A percentile compares a stretch with the other conserved stretches of the same genome.
Conservation (phyloP, 2,329 filamentous ascomycete genomes). For the Neurospora sp. region DNA sequence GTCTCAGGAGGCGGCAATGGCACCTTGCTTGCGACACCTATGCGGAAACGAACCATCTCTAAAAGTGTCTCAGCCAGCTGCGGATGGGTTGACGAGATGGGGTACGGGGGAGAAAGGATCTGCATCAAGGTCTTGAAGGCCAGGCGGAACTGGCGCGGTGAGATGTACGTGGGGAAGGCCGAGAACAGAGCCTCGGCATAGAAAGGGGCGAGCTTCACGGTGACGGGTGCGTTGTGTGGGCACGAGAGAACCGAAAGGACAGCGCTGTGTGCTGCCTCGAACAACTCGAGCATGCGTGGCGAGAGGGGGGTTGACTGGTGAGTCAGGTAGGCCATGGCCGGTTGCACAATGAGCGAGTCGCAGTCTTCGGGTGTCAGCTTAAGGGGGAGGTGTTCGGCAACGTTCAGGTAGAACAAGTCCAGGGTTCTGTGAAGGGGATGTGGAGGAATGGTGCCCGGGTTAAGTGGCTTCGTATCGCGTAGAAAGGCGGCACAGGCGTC, state of each 20-base stretch:
- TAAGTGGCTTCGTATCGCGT: slow-evolving; percentile 41
- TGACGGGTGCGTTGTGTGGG: slow-evolving; percentile 63
- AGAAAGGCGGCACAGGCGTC: slow-evolving; percentile 57
- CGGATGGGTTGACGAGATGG: slow-evolving; percentile 61
- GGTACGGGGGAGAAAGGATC: slow-evolving; percentile 70
- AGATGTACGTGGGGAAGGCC: slow-evolving; percentile 70
- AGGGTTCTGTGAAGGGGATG: slow-evolving; percentile 61
- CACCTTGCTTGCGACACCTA: slow-evolving; percentile 39
- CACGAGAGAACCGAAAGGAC: slow-evolving; percentile 72
- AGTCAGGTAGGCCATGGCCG: slow-evolving; percentile 63
- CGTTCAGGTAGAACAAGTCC: slow-evolving; percentile 84
- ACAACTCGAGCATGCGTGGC: slow-evolving; percentile 47
- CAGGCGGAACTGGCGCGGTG: slow-evolving; percentile 75
- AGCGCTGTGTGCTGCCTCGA: slow-evolving; percentile 79
- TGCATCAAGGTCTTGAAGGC: slow-evolving; percentile 80
- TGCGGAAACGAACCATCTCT: slow-evolving; percentile 64
- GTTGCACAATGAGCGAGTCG: slow-evolving; percentile 63
- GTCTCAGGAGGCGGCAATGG: slow-evolving; percentile 29
- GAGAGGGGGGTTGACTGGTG: slow-evolving; percentile 33
- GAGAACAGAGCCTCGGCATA: slow-evolving; percentile 75
- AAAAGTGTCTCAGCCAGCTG: slow-evolving; percentile 70
- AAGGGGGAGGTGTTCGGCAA: slow-evolving; percentile 72
- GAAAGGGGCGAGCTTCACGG: slow-evolving; percentile 63
- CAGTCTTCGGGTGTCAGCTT: slow-evolving; percentile 55
- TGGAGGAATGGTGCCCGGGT: slow-evolving; percentile 44